Evolutionary conservation across 1,139 yeast genomes (phyloP).

Genomic region (Hyphopichia pseudoburtonii): DNA sequence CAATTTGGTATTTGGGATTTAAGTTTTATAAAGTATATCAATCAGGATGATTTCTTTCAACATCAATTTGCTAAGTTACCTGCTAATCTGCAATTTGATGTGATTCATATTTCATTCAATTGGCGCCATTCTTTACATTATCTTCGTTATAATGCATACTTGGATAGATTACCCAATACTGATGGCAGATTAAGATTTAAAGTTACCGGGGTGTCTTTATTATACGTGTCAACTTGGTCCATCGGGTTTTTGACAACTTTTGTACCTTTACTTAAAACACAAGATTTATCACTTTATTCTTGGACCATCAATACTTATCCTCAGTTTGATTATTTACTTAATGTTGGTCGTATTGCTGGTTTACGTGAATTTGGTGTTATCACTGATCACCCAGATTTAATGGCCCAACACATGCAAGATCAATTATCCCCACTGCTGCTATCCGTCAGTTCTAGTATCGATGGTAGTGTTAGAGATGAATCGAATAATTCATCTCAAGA

Average conservation of each 20-base stretch:
- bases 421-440: slow-evolving; percentile 1
- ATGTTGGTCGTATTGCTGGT: slow-evolving; percentile 24
- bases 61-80: slow-evolving; percentile 15
- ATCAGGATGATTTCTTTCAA: slow-evolving; percentile 41
- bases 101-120: slow-evolving; percentile 35
- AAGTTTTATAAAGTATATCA: slow-evolving; percentile 56
- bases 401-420: slow-evolving; percentile 21
- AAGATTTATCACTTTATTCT: slow-evolving; percentile 57
- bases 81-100: slow-evolving; percentile 31
- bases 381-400: slow-evolving; percentile 56
- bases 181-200: slow-evolving; percentile 21
- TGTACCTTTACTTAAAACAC: slow-evolving; percentile 36
- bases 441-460: neutral
- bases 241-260: slow-evolving; percentile 34
- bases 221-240: slow-evolving; percentile 44
- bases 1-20: slow-evolving; percentile 84
- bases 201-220: slow-evolving; percentile 38
- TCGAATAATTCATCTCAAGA: slow-evolving; percentile 4
- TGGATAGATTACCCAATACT: slow-evolving; percentile 24
- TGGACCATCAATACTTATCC: slow-evolving; percentile 76
- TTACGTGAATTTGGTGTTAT: slow-evolving; percentile 52
- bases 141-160: slow-evolving; percentile 37
- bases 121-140: slow-evolving; percentile 38
- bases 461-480: too few species aligned
- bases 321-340: slow-evolving; percentile 46